Conservation (phyloP, 2,329 filamentous ascomycete genomes). For the Macrophomina tecta region DNA sequence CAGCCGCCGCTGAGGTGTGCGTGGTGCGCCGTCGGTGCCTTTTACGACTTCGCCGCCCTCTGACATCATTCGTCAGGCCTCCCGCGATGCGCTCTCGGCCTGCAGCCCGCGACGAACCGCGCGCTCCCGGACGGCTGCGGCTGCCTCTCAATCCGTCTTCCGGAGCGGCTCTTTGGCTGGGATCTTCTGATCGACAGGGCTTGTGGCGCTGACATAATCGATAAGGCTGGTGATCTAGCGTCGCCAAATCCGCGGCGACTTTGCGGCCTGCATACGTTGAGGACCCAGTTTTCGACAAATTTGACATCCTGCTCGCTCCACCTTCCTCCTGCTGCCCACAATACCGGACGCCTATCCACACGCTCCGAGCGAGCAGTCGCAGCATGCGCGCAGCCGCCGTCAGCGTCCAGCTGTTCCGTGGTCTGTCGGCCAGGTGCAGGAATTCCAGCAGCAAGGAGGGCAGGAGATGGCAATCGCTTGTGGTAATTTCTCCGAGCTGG, state of each 20-base stretch:
- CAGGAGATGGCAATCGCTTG: not conserved
- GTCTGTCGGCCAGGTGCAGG: not conserved
- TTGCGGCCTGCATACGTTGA: conserved; percentile 6
- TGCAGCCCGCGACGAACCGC: conserved; percentile 1
- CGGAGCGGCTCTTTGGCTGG: conserved; percentile 16
- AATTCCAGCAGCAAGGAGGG: not conserved
- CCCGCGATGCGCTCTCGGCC: conserved; percentile 5
- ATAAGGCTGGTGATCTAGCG: conserved; percentile 19
- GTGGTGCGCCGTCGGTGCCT: not conserved
- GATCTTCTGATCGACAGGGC: conserved; percentile 28
- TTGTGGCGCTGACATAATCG: conserved; percentile 21
- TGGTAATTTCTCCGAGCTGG: conserved; percentile 5
- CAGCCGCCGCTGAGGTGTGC: not conserved
- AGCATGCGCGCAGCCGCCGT: not conserved
- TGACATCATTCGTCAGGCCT: conserved; percentile 17
- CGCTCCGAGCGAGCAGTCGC: not conserved
- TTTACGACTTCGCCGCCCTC: conserved; percentile 8
- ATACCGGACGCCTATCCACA: not conserved
- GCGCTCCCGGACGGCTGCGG: conserved; percentile 4
- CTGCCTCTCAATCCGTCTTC: not conserved
- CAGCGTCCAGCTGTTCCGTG: not conserved
- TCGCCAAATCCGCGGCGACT: conserved; percentile 15
- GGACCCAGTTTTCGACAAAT: conserved; percentile 23
- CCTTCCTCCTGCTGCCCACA: conserved; percentile 3
- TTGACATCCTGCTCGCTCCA: conserved; percentile 25